Percentiles rank a stretch among this genome's conserved stretches.
phyloP scores from a whole-genome alignment of 148 eudicot species.

The Heliosperma pusillum region DNA sequence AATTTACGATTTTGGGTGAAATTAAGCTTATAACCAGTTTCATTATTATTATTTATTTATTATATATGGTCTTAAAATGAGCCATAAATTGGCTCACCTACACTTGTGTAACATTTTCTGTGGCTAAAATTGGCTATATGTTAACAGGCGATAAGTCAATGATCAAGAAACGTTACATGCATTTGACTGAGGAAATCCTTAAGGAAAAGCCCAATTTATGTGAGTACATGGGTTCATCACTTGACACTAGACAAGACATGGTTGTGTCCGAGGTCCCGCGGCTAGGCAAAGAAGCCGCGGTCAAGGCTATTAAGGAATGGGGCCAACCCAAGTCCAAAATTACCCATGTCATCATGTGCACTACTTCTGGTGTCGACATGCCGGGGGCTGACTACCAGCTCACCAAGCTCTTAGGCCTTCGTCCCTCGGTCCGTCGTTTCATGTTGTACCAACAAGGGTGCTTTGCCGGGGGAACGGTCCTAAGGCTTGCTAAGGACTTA shows the following conservation, averaged over 20 bases:
- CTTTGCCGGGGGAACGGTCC: constrained; percentile 23
- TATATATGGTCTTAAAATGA: too few species aligned
- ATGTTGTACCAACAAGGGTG: constrained; percentile 55
- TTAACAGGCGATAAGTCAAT: constrained; percentile 37
- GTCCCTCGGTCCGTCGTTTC: constrained; percentile 44
- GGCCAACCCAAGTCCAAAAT: constrained; percentile 50
- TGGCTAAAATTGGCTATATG: neutral
- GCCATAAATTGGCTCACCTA: neutral
- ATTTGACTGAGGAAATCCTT: constrained; percentile 38
- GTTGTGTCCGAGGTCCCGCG: constrained; percentile 42
- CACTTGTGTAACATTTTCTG: neutral
- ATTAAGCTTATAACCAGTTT: too few species aligned
- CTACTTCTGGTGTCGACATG: constrained; percentile 53
- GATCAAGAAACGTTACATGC: constrained; percentile 46
- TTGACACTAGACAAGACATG: constrained; percentile 44
- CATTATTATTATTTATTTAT: too few species aligned
- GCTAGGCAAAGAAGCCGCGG: constrained; percentile 47
- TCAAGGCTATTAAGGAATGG: constrained; percentile 49
- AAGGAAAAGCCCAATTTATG: constrained; percentile 37
- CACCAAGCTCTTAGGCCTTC: constrained; percentile 47
- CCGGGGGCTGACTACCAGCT: constrained; percentile 57
- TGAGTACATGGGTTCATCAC: constrained; percentile 31
- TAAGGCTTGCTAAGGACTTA: constrained; percentile 33
- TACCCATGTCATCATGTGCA: constrained; percentile 48
- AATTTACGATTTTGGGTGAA: too few species aligned